Conservation (phyloP, 352 stramenopile species). For the Phytophthora crassamura region DNA sequence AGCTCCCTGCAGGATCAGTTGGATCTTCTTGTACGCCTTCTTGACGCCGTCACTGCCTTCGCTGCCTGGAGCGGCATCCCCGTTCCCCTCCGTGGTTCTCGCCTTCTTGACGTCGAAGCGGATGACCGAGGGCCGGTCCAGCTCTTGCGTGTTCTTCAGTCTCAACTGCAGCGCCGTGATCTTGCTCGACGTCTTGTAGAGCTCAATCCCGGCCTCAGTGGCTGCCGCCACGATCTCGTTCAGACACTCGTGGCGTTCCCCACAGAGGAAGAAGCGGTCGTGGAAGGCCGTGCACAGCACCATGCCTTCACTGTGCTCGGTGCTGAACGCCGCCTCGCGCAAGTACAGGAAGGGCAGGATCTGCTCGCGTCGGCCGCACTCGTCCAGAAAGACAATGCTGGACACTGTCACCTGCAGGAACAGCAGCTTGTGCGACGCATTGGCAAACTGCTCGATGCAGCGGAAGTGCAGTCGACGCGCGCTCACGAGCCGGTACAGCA, state of each 20-base stretch:
- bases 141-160: constrained; percentile 60
- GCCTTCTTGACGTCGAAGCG: constrained; percentile 74
- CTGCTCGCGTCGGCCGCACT: constrained; percentile 48
- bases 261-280: constrained; percentile 74
- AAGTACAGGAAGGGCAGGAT: constrained; percentile 65
- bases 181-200: constrained; percentile 46
- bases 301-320: constrained; percentile 58
- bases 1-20: constrained; percentile 70
- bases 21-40: constrained; percentile 55
- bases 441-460: constrained; percentile 75
- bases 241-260: constrained; percentile 63
- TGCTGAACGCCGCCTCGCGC: constrained; percentile 49
- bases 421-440: constrained; percentile 61
- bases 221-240: constrained; percentile 61
- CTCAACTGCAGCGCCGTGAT: constrained; percentile 63
- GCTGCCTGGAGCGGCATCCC: constrained; percentile 23
- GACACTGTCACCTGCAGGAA: constrained; percentile 58
- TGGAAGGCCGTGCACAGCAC: constrained; percentile 69
- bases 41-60: constrained; percentile 38
- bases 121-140: constrained; percentile 63
- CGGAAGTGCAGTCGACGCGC: constrained; percentile 50
- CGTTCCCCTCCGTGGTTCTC: constrained; percentile 20
- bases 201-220: constrained; percentile 45
- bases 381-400: constrained; percentile 63
- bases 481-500: constrained; percentile 41